Percentiles rank a stretch among this genome's conserved stretches.
Evolutionary conservation across 305 asterid species (phyloP).

Genomic region (Andrographis paniculata): DNA sequence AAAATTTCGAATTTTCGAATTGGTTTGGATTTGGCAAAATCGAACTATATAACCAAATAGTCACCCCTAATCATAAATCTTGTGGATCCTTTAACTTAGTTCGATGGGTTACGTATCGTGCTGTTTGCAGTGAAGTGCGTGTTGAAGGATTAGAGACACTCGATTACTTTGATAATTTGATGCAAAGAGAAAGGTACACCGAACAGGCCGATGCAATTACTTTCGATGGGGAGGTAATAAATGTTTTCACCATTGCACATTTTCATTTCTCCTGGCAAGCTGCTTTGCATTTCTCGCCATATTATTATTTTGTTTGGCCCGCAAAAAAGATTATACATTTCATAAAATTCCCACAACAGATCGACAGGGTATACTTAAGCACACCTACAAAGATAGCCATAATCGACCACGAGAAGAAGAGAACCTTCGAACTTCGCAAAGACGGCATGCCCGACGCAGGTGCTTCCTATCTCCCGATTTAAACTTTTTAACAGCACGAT

Average conservation of each 20-base stretch:
- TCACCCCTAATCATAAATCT: too few species aligned
- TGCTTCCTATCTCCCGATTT: conserved; percentile 17
- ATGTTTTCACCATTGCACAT: background rate
- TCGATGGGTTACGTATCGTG: conserved; percentile 35
- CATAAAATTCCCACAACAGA: conserved; percentile 40
- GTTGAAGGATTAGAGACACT: conserved; percentile 71
- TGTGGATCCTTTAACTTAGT: background rate
- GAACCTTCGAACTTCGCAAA: conserved; percentile 77
- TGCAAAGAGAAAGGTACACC: conserved; percentile 61
- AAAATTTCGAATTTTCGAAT: too few species aligned
- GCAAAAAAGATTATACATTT: too few species aligned
- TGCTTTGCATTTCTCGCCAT: background rate
- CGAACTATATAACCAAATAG: too few species aligned
- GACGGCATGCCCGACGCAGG: conserved; percentile 94
- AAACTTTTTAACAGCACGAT: background rate
- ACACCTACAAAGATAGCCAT: conserved; percentile 83
- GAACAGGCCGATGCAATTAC: conserved; percentile 35
- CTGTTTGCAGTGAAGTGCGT: conserved; percentile 83
- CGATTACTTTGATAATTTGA: conserved; percentile 75
- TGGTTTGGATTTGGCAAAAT: too few species aligned
- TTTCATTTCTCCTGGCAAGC: background rate
- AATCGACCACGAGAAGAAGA: conserved; percentile 90
- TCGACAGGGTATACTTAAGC: conserved; percentile 71
- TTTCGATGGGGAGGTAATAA: conserved; percentile 12
- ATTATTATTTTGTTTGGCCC: background rate